phyloP scores from a whole-genome alignment of 805 yeast species.

The Trichomonascus vanleenenianus region DNA sequence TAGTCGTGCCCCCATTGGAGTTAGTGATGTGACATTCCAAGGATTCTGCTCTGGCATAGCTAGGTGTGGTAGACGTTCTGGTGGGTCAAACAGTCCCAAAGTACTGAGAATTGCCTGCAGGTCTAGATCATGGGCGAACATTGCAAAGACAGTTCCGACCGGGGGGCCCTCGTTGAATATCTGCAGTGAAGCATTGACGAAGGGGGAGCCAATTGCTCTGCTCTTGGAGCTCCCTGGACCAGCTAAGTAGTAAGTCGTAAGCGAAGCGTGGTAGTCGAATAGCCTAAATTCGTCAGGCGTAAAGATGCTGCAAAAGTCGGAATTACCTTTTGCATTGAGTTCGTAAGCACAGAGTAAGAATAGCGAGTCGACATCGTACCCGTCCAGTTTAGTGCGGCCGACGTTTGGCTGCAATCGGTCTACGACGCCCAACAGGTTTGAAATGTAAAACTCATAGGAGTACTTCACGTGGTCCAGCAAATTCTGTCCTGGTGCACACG shows the following conservation, averaged over 20 bases:
- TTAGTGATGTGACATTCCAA: slow-evolving; percentile 7
- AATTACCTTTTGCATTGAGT: slow-evolving; percentile 38
- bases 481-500: slow-evolving; percentile 4
- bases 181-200: slow-evolving; percentile 40
- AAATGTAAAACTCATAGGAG: slow-evolving; percentile 12
- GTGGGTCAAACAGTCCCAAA: slow-evolving; percentile 1
- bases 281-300: slow-evolving; percentile 41
- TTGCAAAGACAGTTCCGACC: neutral
- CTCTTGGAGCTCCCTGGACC: slow-evolving; percentile 42
- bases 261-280: slow-evolving; percentile 36
- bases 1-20: slow-evolving; percentile 25
- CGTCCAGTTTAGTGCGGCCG: slow-evolving; percentile 25
- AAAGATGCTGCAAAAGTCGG: slow-evolving; percentile 30
- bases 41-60: neutral
- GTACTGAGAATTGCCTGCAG: neutral
- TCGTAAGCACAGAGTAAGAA: slow-evolving; percentile 45
- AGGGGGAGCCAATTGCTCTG: slow-evolving; percentile 36
- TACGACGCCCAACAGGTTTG: slow-evolving; percentile 16
- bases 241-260: slow-evolving; percentile 37
- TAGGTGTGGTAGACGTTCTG: neutral
- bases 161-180: slow-evolving; percentile 35
- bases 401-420: slow-evolving; percentile 20
- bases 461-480: slow-evolving; percentile 2
- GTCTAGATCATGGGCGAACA: slow-evolving; percentile 4
- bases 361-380: slow-evolving; percentile 36